These are phyloP conservation scores for Calocybe indica DNA, from an alignment of 768 basidiomycete species.

Conservation along the genomic window DNA sequence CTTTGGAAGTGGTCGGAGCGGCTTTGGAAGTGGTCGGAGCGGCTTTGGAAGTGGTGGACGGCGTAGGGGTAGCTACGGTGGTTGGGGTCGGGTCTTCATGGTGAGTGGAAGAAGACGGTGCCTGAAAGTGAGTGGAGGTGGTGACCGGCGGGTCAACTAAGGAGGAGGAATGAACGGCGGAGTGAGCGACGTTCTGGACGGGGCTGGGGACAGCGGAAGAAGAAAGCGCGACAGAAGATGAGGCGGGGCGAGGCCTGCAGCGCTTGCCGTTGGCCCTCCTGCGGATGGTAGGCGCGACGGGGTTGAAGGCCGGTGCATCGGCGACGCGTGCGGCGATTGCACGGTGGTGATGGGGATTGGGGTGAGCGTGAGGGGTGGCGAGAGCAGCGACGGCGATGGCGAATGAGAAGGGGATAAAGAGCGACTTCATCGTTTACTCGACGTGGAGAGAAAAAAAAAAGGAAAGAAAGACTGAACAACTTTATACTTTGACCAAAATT, in stretches of 20 bases:
- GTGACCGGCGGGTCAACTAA: slow-evolving; percentile 8
- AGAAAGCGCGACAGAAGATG: slow-evolving; percentile 15
- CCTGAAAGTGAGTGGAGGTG: slow-evolving; percentile 17
- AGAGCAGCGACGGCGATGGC: slow-evolving; percentile 30
- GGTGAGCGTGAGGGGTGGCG: slow-evolving; percentile 31
- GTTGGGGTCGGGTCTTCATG: not conserved
- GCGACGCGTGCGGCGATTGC: slow-evolving; percentile 36
- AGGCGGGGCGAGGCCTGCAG: slow-evolving; percentile 50
- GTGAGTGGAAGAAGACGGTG: not conserved
- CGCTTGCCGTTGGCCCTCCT: slow-evolving; percentile 29
- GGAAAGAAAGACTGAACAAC: slow-evolving; percentile 7
- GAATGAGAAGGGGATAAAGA: slow-evolving; percentile 40
- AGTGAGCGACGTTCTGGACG: too few species aligned
- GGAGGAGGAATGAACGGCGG: too few species aligned
- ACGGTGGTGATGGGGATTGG: slow-evolving; percentile 29
- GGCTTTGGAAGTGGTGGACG: slow-evolving; percentile 11
- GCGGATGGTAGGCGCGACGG: slow-evolving; percentile 12
- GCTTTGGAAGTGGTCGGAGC: slow-evolving; percentile 11
- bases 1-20: slow-evolving; percentile 7
- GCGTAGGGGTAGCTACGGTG: slow-evolving; percentile 1
- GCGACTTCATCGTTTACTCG: not conserved
- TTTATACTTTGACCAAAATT: too few species aligned
- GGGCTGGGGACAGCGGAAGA: slow-evolving; percentile 5
- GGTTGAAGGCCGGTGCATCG: slow-evolving; percentile 20
- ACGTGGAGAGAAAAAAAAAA: slow-evolving; percentile 5